Base-by-base conservation (phyloP, 2,329 filamentous ascomycete genomes). In the Exophiala aquamarina region DNA sequence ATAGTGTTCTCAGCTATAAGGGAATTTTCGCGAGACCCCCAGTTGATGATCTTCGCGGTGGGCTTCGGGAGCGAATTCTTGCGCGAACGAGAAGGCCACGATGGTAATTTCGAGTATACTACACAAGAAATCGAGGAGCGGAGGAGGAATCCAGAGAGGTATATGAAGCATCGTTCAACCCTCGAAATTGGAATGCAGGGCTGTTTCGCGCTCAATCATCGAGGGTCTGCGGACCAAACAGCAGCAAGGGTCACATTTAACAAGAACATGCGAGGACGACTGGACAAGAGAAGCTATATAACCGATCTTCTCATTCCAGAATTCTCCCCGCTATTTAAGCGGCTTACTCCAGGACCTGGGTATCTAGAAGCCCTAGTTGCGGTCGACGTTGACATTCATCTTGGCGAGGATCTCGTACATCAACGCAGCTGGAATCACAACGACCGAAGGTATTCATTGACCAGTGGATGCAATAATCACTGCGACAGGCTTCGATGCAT, bases 311-410 rank as follows among this genome's bases (percentile, higher is more conserved):
- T 53, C 37, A 43, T 46, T n/a, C 44, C 58, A 36, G 56, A 54
- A 4, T 72, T 69, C 35, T 60, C 64, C 4, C 62, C 67, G 4
- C 60, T 62, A 9, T 73, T 70, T 44, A 63, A 70, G 28, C 66
- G 71, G 9, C 58, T 72, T 14, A 73, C 69, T 1, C 71, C 70
- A 0, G 71, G 70, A 0, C 65, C 68, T 1, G 69, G 70, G 1
- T 74, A 73, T 45, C 63, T 2, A n/a, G 38, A 2, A 35, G 56
- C 17, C 35, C 48, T 4, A 58, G 50, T 19, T 41, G 44, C 47
- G 2, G 59, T 65, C 14, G 44, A 55, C 19, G 44, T 47, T 14
- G 32, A n/a, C n/a, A 13, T 17, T 47, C 20, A 43, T 47, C 18
- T 18, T 20, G 4, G 28, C 19, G 13, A 35, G 14, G 29, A 43